A percentile compares a stretch with the other conserved stretches of the same genome.
phyloP scores from a whole-genome alignment of 2,329 filamentous ascomycete species.

The Geosmithia morbida region DNA sequence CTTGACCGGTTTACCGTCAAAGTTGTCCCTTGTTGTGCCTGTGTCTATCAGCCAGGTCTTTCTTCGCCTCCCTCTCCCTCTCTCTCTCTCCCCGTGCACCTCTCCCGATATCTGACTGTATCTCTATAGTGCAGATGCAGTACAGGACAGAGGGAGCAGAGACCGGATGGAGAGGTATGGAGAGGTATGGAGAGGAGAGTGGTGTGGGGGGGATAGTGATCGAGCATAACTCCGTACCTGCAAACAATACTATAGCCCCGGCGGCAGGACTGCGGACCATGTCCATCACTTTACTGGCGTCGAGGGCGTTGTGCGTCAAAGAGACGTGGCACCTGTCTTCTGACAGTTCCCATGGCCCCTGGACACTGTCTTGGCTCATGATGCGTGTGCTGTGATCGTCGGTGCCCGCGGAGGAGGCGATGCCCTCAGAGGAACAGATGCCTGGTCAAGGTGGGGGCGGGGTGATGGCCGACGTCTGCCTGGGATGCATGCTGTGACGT shows the following conservation, averaged over 20 bases:
- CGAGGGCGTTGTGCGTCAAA: constrained; percentile 49
- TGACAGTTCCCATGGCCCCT: constrained; percentile 20
- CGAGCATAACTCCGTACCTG: no score
- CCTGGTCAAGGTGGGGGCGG: no score
- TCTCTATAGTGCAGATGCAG: no score
- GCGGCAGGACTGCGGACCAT: constrained; percentile 58
- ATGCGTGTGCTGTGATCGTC: background rate
- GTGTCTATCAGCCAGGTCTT: background rate
- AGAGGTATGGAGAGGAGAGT: no score
- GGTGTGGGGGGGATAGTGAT: no score
- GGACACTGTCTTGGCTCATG: constrained; percentile 2
- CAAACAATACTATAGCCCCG: constrained; percentile 64
- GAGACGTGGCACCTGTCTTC: constrained; percentile 48
- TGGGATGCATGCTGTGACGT: no score
- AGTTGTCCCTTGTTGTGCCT: constrained; percentile 69
- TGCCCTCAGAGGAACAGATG: no score
- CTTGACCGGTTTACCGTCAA: constrained; percentile 55
- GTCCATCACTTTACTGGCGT: constrained; percentile 42
- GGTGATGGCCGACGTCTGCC: no score
- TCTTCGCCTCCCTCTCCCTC: background rate
- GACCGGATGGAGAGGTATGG: no score
- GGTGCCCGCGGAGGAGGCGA: background rate
- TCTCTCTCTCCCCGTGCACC: background rate
- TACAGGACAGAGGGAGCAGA: no score
- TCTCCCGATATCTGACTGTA: no score